Base-by-base conservation (phyloP, 2,329 filamentous ascomycete genomes). In the Penicillium sp. region DNA sequence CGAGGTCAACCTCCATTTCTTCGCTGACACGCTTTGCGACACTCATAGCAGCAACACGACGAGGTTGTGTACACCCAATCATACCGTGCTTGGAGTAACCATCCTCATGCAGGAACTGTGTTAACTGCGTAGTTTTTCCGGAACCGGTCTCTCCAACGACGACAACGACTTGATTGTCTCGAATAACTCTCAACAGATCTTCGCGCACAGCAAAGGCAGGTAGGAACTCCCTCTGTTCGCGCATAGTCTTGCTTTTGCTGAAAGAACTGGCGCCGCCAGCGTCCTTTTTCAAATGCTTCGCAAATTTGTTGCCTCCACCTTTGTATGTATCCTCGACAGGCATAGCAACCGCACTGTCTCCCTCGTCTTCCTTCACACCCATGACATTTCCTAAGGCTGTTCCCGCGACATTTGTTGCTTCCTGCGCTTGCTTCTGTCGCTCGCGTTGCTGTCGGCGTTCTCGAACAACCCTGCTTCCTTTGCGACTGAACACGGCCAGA, bases 21-120 rank as follows among this genome's bases (percentile, higher is more conserved):
- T 99, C 94, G 54, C 90, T 91, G 38, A 99, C 94, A 79, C 94
- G 92, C 73, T 97, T 97, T 2, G 94, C 94, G 27, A 99, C 94
- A 76, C 92, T 97, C 94, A 99, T 99, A 21, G 94, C 94, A 22
- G 94, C 94, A 32, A 99, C 95, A 80, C 94, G 89, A 66, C 94
- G 86, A 48, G 94, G 94, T 64, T 99, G 94, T 1, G 94, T 99
- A 70, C 94, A 99, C 4, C 92, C 93, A 64, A 99, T 97, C 82
- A 97, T 87, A 45, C 94, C 94, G 31, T 82, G 77, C 51, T 88
- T 88, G 13, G 88, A 90, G 70, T 97, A 99, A 1, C 95, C 95
- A 66, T 97, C 94, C 73, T 99, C 94, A 68, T 95, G 86, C 9
- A 99, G 79, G 63, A 97, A 99, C 68, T 99, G 95, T 0, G 95